Evolutionary conservation across 2,329 filamentous ascomycete genomes (phyloP).

Genomic region (Teratosphaeriaceae sp.): DNA sequence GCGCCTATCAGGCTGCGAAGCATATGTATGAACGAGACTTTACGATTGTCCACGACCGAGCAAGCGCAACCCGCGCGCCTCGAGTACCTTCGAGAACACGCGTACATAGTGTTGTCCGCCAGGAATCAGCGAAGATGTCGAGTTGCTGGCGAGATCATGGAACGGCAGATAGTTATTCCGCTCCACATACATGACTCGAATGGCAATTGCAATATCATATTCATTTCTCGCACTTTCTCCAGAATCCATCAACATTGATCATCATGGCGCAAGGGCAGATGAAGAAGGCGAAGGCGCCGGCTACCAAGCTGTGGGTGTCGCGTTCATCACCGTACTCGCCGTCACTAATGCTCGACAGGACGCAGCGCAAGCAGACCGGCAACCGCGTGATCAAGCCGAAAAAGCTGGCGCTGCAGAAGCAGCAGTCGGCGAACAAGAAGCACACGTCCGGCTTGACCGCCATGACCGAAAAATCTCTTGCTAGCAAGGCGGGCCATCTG

Average conservation of each 20-base stretch:
- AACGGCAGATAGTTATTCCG: too few relatives aligned
- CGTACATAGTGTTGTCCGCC: too few relatives aligned
- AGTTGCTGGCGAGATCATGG: too few relatives aligned
- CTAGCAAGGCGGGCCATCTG: constrained; percentile 61
- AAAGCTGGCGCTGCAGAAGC: constrained; percentile 53
- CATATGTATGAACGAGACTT: too few relatives aligned
- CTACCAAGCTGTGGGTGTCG: constrained; percentile 6
- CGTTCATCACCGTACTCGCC: background rate
- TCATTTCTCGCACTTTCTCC: too few relatives aligned
- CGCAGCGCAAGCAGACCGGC: constrained; percentile 38
- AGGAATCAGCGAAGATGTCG: too few relatives aligned
- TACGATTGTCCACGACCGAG: background rate
- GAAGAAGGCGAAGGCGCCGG: constrained; percentile 25
- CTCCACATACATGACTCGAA: too few relatives aligned
- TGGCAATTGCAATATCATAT: too few relatives aligned
- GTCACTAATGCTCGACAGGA: constrained; percentile 10
- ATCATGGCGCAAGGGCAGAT: constrained; percentile 24
- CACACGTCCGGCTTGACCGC: constrained; percentile 55
- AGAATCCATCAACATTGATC: background rate
- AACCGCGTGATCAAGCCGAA: constrained; percentile 60
- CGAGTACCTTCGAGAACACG: too few relatives aligned
- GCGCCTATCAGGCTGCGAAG: too few relatives aligned
- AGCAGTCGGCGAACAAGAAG: constrained; percentile 61
- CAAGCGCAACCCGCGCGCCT: too few relatives aligned
- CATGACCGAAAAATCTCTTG: constrained; percentile 61